These are phyloP conservation scores for Chenopodium quinoa DNA, from an alignment of 148 eudicot genomes.

Conservation along the genomic window DNA sequence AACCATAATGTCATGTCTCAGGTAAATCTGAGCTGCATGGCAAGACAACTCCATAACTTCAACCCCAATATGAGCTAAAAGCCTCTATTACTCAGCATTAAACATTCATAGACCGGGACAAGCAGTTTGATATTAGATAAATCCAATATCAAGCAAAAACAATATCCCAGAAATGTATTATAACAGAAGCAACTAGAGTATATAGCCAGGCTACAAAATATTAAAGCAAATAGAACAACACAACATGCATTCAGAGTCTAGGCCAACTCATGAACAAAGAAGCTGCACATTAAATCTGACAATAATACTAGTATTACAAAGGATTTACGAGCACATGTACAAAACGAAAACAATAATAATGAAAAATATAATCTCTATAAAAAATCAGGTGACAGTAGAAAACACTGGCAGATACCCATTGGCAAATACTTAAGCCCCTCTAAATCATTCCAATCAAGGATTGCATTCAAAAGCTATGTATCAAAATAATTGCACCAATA, in stretches of 20 bases:
- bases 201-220: neutral
- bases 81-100: neutral
- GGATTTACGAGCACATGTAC: neutral
- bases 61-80: neutral
- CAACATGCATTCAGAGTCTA: neutral
- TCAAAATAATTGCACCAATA: constrained; percentile 9
- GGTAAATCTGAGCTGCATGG: neutral
- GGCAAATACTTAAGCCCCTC: neutral
- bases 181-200: neutral
- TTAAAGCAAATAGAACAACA: neutral
- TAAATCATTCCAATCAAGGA: neutral
- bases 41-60: neutral
- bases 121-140: neutral
- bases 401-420: neutral
- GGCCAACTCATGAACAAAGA: neutral
- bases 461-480: neutral
- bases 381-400: neutral
- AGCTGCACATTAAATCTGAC: too few species aligned
- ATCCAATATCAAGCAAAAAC: neutral
- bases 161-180: neutral
- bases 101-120: neutral
- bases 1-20: neutral
- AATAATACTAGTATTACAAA: neutral
- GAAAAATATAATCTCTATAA: neutral
- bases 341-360: neutral